A percentile compares a stretch with the other conserved stretches of the same genome.
Conservation (phyloP, 2,329 filamentous ascomycete genomes). For the Laburnicola sp. region DNA sequence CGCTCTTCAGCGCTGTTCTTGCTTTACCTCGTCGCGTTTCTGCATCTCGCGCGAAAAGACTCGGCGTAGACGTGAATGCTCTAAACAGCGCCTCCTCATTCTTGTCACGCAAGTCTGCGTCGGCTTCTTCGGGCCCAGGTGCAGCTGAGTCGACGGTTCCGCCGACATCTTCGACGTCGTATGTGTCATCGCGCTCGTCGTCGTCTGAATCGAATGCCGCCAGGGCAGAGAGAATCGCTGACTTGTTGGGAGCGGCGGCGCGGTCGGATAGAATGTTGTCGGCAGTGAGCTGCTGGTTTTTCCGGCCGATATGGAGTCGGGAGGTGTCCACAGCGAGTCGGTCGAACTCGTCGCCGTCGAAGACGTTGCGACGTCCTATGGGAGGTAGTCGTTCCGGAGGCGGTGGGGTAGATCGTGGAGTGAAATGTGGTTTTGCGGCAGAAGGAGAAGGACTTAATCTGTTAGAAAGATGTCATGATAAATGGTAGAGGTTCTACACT, state of each 20-base stretch:
- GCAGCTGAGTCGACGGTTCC: slow-evolving; percentile 73
- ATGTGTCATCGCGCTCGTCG: slow-evolving; percentile 95
- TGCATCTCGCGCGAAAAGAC: slow-evolving; percentile 71
- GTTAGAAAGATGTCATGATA: slow-evolving; percentile 15
- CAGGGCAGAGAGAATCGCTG: slow-evolving; percentile 83
- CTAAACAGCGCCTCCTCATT: slow-evolving; percentile 75
- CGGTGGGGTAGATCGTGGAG: slow-evolving; percentile 62
- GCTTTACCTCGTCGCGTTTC: slow-evolving; percentile 67
- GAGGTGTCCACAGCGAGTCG: slow-evolving; percentile 65
- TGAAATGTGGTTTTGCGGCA: slow-evolving; percentile 47
- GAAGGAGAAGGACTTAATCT: slow-evolving; percentile 21
- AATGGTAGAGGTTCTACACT: slow-evolving; percentile 4
- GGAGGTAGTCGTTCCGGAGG: slow-evolving; percentile 40
- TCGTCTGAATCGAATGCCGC: slow-evolving; percentile 91
- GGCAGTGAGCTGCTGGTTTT: slow-evolving; percentile 64
- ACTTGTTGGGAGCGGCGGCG: slow-evolving; percentile 70
- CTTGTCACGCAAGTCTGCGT: slow-evolving; percentile 59
- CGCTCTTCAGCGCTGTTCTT: slow-evolving; percentile 66
- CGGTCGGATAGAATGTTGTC: slow-evolving; percentile 71
- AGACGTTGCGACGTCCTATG: slow-evolving; percentile 67
- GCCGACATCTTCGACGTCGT: slow-evolving; percentile 89
- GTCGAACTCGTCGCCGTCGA: slow-evolving; percentile 77
- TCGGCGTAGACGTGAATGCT: slow-evolving; percentile 66
- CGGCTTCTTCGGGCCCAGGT: slow-evolving; percentile 54
- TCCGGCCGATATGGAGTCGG: slow-evolving; percentile 79